Conservation (phyloP, 169 alveolate species). For the Eimeria praecox region DNA sequence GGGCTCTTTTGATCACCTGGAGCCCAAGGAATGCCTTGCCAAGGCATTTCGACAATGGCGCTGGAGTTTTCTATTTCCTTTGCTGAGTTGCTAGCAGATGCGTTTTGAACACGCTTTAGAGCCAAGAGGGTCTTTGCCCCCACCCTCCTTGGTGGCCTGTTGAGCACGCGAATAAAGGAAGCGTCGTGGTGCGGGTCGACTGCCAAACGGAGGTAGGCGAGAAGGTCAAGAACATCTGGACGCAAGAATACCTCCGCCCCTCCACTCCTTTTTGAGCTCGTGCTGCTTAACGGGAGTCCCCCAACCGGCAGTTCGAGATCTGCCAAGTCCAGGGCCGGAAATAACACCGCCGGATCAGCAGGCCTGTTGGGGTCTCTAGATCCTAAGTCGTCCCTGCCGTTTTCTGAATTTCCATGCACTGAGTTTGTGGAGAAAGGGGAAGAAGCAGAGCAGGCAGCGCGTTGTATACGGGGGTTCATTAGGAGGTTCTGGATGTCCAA, state of each 20-base stretch:
- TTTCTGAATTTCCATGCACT: background rate
- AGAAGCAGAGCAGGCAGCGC: constrained; percentile 47
- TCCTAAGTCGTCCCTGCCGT: background rate
- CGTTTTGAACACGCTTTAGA: constrained; percentile 27
- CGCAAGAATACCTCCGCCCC: constrained; percentile 69
- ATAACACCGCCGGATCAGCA: constrained; percentile 66
- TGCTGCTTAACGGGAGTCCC: constrained; percentile 59
- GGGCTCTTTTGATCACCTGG: background rate
- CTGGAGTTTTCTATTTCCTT: background rate
- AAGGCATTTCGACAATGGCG: constrained; percentile 42
- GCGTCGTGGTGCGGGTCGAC: constrained; percentile 87
- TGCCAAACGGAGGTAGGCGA: constrained; percentile 87
- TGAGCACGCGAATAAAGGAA: constrained; percentile 86
- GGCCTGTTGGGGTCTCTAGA: constrained; percentile 66
- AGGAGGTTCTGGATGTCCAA: constrained; percentile 83
- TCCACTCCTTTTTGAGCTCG: constrained; percentile 30
- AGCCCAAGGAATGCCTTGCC: constrained; percentile 36
- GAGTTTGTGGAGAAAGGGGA: background rate
- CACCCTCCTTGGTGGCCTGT: constrained; percentile 87
- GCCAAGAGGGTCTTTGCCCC: constrained; percentile 83
- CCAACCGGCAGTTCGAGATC: constrained; percentile 34
- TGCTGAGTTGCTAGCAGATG: background rate
- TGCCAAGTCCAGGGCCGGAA: constrained; percentile 30
- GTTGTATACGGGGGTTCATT: constrained; percentile 80
- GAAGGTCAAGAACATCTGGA: constrained; percentile 76